phyloP scores from a whole-genome alignment of 208 protist species.

The Naegleria gruberi region DNA sequence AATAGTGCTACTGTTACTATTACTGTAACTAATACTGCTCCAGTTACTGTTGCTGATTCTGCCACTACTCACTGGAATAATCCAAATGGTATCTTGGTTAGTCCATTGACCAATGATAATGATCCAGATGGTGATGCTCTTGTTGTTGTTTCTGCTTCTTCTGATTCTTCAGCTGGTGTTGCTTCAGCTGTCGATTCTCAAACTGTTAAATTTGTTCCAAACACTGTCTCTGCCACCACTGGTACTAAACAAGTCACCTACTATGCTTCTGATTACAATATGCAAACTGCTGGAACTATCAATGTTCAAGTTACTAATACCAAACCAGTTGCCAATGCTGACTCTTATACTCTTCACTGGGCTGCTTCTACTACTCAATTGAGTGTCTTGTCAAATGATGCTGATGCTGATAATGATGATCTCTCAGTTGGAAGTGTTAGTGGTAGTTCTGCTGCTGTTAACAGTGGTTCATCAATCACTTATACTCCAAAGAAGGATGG shows the following conservation, averaged over 20 bases:
- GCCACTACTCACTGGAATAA: background rate
- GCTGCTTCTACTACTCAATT: background rate
- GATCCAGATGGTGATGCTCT: background rate
- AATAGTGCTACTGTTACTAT: background rate
- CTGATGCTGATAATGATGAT: background rate
- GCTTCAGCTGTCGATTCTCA: background rate
- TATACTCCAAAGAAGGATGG: background rate
- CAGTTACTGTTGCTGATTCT: background rate
- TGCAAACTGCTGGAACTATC: background rate
- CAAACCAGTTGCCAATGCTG: background rate
- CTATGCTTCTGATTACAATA: background rate
- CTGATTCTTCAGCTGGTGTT: background rate
- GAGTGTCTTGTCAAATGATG: background rate
- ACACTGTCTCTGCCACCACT: background rate
- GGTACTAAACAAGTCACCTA: background rate
- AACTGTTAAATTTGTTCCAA: background rate
- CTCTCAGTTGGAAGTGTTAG: background rate
- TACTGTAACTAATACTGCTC: slow-evolving; percentile 8
- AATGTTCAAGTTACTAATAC: background rate
- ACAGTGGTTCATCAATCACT: background rate
- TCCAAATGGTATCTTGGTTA: background rate
- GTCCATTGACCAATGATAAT: background rate
- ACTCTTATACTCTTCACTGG: background rate
- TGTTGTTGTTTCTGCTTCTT: background rate
- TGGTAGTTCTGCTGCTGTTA: background rate